These are phyloP conservation scores for Podosphaera fusca DNA, from an alignment of 2,329 filamentous ascomycete species.

Conservation along the genomic window DNA sequence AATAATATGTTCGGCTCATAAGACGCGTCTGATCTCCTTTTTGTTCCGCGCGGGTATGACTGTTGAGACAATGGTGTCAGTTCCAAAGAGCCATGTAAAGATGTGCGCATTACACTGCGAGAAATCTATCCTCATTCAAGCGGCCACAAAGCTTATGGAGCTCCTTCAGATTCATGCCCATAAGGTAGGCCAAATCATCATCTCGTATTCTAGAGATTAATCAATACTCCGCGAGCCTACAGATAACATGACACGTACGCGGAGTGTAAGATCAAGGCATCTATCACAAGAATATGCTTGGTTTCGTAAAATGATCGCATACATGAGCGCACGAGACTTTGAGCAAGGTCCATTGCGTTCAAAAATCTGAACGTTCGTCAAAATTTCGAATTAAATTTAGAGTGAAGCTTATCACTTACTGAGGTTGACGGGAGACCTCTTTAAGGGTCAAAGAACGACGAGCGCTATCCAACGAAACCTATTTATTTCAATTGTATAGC, in stretches of 20 bases:
- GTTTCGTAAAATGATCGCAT: conserved; percentile 72
- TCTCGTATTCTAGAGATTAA: conserved; percentile 40
- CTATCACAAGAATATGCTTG: conserved; percentile 59
- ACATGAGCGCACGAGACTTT: conserved; percentile 66
- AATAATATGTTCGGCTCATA: conserved; percentile 82
- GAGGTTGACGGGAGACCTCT: no score
- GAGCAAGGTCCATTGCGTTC: conserved; percentile 36
- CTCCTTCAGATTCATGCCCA: conserved; percentile 79
- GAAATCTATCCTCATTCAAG: conserved; percentile 65
- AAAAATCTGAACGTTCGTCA: not conserved
- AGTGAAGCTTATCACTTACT: no score
- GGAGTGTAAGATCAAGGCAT: conserved; percentile 55
- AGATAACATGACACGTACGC: conserved; percentile 24
- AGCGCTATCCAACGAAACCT: no score
- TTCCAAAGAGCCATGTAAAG: not conserved
- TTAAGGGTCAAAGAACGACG: no score
- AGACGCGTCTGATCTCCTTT: conserved; percentile 63
- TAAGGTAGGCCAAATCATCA: conserved; percentile 66
- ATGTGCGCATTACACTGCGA: conserved; percentile 39
- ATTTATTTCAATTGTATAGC: no score
- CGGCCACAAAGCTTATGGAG: conserved; percentile 73
- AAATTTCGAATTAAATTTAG: no score
- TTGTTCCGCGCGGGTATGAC: conserved; percentile 51
- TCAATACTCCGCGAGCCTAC: conserved; percentile 9
- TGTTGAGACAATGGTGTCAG: conserved; percentile 15